Conservation (phyloP, 495 filamentous ascomycete genomes). For the Aeminium ludgeri region DNA sequence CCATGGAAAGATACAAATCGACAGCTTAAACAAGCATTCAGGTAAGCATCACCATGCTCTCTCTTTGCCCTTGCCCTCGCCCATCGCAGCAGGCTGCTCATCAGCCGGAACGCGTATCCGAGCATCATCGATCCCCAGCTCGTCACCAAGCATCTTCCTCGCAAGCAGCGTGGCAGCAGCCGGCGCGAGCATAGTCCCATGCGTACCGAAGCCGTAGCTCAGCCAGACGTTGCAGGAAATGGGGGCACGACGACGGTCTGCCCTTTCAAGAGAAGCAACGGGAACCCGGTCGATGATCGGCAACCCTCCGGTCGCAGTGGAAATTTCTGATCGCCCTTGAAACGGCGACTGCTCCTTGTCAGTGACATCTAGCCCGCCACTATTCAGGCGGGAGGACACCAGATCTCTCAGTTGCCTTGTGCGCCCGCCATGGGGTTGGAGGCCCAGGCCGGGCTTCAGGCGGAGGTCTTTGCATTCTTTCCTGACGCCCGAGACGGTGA, state of each 20-base stretch:
- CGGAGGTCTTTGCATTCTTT: neutral
- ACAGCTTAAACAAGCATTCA: slow-evolving; percentile 1
- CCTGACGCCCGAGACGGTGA: slow-evolving; percentile 2
- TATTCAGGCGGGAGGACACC: neutral
- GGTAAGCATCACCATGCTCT: neutral
- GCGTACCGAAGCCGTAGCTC: slow-evolving; percentile 12
- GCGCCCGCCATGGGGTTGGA: neutral
- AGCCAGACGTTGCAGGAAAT: slow-evolving; percentile 5
- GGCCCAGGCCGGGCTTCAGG: neutral
- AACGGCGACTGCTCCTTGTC: neutral
- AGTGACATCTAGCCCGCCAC: neutral
- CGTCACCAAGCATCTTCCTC: slow-evolving; percentile 4
- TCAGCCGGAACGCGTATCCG: neutral
- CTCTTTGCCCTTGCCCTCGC: neutral
- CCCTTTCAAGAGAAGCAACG: neutral
- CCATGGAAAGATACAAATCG: neutral
- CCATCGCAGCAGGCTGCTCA: neutral
- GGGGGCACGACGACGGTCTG: neutral
- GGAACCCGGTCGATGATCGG: slow-evolving; percentile 10
- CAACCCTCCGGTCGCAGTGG: neutral
- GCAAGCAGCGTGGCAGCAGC: slow-evolving; percentile 4
- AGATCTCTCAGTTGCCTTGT: slow-evolving; percentile 1
- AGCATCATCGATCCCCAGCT: neutral
- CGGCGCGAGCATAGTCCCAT: slow-evolving; percentile 9
- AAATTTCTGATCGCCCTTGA: neutral